Conservation (phyloP, 202 grass and related monocot genomes). For the Saccharum hybrid region DNA sequence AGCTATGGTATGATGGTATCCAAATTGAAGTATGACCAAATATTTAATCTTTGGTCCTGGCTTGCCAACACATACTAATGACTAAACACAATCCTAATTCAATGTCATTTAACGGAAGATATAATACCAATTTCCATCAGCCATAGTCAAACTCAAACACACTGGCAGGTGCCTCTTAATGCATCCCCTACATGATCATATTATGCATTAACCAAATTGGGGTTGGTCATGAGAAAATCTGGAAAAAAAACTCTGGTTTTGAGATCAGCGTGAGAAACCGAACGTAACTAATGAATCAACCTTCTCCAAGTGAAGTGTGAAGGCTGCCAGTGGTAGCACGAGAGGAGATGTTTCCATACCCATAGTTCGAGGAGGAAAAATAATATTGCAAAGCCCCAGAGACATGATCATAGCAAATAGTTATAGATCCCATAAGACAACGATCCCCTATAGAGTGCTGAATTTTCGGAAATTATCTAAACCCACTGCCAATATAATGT, state of each 20-base stretch:
- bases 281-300: constrained; percentile 6
- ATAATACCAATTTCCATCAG: background rate
- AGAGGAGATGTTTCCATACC: constrained; percentile 5
- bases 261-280: background rate
- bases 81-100: constrained; percentile 17
- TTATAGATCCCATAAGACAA: background rate
- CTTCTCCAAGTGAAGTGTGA: constrained; percentile 10
- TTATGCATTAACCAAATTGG: constrained; percentile 1
- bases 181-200: constrained; percentile 12
- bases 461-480: background rate
- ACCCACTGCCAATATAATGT: background rate
- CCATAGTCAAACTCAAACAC: background rate
- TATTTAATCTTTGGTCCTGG: background rate
- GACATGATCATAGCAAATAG: background rate
- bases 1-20: background rate
- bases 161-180: background rate
- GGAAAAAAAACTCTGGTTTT: background rate
- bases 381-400: constrained; percentile 25
- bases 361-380: constrained; percentile 9
- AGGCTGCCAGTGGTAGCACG: background rate
- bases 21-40: background rate
- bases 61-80: constrained; percentile 3
- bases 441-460: background rate
- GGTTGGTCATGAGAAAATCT: background rate
- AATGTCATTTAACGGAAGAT: constrained; percentile 1